These are phyloP conservation scores for Mallotus japonicus DNA, from an alignment of 441 rosid species.

Conservation along the genomic window DNA sequence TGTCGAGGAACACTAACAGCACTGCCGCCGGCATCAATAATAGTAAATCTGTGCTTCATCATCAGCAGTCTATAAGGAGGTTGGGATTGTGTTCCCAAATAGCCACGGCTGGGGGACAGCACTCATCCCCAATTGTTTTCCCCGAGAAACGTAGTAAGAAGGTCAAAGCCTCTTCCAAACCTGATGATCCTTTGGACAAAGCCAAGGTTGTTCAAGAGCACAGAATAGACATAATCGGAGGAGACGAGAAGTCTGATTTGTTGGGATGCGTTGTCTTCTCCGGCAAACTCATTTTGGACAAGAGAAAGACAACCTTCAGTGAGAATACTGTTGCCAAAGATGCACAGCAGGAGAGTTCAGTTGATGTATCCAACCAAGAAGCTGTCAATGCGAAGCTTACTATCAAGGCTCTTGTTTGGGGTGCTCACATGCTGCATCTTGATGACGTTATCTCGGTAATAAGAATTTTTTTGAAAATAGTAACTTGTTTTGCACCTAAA, in stretches of 20 bases:
- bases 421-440: conserved; percentile 68
- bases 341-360: conserved; percentile 41
- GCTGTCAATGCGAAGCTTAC: conserved; percentile 79
- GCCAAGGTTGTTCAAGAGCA: conserved; percentile 52
- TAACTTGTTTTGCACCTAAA: background rate
- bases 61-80: conserved; percentile 69
- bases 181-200: conserved; percentile 42
- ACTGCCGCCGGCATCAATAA: conserved; percentile 14
- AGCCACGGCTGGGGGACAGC: conserved; percentile 57
- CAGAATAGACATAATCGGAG: conserved; percentile 60
- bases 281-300: conserved; percentile 74
- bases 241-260: conserved; percentile 90
- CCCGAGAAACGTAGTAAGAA: conserved; percentile 89
- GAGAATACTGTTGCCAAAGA: conserved; percentile 35
- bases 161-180: conserved; percentile 52
- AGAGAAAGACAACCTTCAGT: conserved; percentile 48
- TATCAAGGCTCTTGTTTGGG: conserved; percentile 81
- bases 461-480: background rate
- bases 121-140: conserved; percentile 83
- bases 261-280: conserved; percentile 72
- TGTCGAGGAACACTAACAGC: conserved; percentile 31
- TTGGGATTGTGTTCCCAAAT: conserved; percentile 84
- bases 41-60: conserved; percentile 45
- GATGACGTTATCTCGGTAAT: conserved; percentile 77
- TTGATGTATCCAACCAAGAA: conserved; percentile 47